These are phyloP conservation scores for Rhodamnia rubescens DNA, from an alignment of 345 rosid species.

Conservation along the genomic window DNA sequence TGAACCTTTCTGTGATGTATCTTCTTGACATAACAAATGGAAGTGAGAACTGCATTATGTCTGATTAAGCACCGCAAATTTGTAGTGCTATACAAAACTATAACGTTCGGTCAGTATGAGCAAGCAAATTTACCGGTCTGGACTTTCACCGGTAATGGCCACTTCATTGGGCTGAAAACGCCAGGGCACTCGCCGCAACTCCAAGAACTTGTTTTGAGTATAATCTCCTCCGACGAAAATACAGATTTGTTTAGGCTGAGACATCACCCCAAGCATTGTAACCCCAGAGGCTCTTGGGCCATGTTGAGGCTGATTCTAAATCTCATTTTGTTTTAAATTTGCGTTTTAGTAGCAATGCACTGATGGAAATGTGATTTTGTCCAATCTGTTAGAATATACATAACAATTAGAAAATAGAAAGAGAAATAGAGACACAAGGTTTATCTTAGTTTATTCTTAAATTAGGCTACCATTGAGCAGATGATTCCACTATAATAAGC, in stretches of 20 bases:
- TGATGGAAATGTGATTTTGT: no score
- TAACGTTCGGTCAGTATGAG: background rate
- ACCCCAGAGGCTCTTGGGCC: background rate
- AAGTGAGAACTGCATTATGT: background rate
- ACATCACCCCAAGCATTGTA: background rate
- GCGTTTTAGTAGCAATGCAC: no score
- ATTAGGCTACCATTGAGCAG: no score
- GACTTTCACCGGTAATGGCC: background rate
- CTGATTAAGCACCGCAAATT: background rate
- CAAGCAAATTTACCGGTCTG: background rate
- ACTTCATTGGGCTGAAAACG: background rate
- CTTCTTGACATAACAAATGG: background rate
- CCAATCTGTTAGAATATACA: no score
- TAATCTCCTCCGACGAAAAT: background rate
- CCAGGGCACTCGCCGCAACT: background rate
- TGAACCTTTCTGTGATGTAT: background rate
- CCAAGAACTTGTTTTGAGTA: background rate
- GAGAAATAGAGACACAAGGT: no score
- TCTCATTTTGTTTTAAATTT: no score
- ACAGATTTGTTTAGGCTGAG: background rate
- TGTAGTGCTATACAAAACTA: background rate
- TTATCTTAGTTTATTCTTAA: no score
- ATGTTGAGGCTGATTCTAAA: background rate
- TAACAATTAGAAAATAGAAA: no score
- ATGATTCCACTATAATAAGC: no score